Base-by-base conservation (phyloP, 2,329 filamentous ascomycete genomes). In the Arthrocladium fulminans region DNA sequence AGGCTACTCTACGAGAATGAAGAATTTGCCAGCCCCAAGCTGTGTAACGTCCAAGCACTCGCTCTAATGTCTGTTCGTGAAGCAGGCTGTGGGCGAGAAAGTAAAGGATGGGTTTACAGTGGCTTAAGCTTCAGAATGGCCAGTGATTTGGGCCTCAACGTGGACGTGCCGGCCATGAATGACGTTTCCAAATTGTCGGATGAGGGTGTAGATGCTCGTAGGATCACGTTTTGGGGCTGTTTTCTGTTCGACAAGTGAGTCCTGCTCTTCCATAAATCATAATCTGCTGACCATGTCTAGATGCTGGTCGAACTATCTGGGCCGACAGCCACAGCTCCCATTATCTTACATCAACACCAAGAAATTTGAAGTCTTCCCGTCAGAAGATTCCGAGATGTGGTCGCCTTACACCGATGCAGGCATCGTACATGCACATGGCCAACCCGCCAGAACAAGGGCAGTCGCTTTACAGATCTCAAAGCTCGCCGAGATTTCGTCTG, bases 61-160 rank as follows among this genome's bases (percentile, higher is more conserved):
- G 89, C 88, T 0, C 72, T 97, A 54, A 96, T 98, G 89, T 96
- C 89, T 6, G 90, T 97, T 0, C 77, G 92, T 52, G 92, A 98
- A 69, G 92, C 90, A 2, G 92, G 92, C 1, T 97, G 90, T 64
- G 90, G 87, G 0, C 78, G 90, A 35, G 92, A 97, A 67, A 88
- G 88, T 32, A 94, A 92, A 65, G 92, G 92, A 1, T 98, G 92
- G 92, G 88, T 96, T 2, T 97, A 97, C 65, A 95, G 88, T 60
- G 90, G 92, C 43, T 96, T 98, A 86, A 92, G 86, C 60, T 97
- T 98, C 64, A 83, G 92, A 38, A 97, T 98, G 90, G 90, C 89
- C 0, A 86, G 85, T 64, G 92, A 98, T 60, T 78, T 98, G 54
- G 92, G 92, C 0, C 73, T 98, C 46, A 94, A 96, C 60, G 78